Conservation (phyloP, 2,329 filamentous ascomycete genomes). For the Beauveria medogensis region DNA sequence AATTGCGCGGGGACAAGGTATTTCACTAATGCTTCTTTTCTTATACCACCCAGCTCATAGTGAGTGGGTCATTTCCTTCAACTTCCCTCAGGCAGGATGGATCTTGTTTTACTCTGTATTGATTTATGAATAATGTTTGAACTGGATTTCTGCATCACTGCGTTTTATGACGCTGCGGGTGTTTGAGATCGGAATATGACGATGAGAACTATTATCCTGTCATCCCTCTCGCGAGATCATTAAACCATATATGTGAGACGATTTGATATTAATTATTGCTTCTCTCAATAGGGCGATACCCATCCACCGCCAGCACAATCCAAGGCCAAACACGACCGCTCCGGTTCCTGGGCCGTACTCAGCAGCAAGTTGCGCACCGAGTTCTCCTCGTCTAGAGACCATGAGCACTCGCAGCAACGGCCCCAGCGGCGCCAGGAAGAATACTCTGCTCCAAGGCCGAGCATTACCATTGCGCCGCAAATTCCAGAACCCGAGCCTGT, state of each 20-base stretch:
- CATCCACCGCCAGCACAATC: constrained; percentile 27
- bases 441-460: background rate
- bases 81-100: constrained; percentile 10
- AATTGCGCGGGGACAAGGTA: constrained; percentile 81
- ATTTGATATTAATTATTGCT: constrained; percentile 28
- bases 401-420: constrained; percentile 5
- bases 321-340: constrained; percentile 30
- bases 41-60: constrained; percentile 15
- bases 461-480: constrained; percentile 13
- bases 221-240: constrained; percentile 15
- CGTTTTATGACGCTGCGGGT: constrained; percentile 26
- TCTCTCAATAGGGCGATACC: constrained; percentile 29
- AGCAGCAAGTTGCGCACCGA: constrained; percentile 22
- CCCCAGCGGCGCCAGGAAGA: constrained; percentile 6
- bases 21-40: constrained; percentile 53
- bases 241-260: constrained; percentile 19
- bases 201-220: constrained; percentile 22
- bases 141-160: constrained; percentile 22
- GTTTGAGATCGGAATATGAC: constrained; percentile 36
- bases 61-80: constrained; percentile 15
- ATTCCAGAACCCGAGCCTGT: constrained; percentile 22
- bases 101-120: constrained; percentile 11
- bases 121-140: constrained; percentile 15
- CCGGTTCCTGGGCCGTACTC: constrained; percentile 37
- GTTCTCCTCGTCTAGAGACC: background rate